Conservation (phyloP, 169 alveolate species). For the Plasmodium knowlesi region DNA sequence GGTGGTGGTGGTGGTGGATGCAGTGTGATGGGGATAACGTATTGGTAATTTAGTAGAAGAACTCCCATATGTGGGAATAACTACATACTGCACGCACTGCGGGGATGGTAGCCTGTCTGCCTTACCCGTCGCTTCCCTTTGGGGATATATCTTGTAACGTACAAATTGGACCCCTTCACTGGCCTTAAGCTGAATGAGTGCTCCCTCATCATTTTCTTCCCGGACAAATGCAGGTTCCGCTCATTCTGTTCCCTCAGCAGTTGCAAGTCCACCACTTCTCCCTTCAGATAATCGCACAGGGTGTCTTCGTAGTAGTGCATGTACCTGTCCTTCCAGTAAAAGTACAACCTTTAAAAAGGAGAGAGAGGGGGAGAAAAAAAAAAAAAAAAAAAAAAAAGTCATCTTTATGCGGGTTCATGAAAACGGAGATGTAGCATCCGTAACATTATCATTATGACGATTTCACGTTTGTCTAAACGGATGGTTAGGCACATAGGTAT, state of each 20-base stretch:
- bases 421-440: background rate
- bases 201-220: slow-evolving; percentile 38
- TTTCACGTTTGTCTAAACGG: background rate
- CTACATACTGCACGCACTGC: background rate
- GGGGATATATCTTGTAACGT: slow-evolving; percentile 43
- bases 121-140: slow-evolving; percentile 4
- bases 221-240: slow-evolving; percentile 32
- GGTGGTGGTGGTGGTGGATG: too few relatives aligned
- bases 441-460: background rate
- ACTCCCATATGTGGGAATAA: background rate
- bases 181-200: slow-evolving; percentile 48
- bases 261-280: slow-evolving; percentile 58
- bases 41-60: background rate
- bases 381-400: background rate
- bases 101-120: background rate
- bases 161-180: slow-evolving; percentile 55
- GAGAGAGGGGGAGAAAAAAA: too few relatives aligned
- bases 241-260: slow-evolving; percentile 65
- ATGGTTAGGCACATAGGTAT: background rate
- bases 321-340: slow-evolving; percentile 63
- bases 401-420: background rate
- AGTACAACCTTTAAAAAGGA: slow-evolving; percentile 21
- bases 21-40: background rate
- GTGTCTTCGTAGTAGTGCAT: slow-evolving; percentile 67
- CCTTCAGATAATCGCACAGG: slow-evolving; percentile 65